These are phyloP conservation scores for Scleroderma bovista DNA, from an alignment of 768 basidiomycete species.

Conservation along the genomic window DNA sequence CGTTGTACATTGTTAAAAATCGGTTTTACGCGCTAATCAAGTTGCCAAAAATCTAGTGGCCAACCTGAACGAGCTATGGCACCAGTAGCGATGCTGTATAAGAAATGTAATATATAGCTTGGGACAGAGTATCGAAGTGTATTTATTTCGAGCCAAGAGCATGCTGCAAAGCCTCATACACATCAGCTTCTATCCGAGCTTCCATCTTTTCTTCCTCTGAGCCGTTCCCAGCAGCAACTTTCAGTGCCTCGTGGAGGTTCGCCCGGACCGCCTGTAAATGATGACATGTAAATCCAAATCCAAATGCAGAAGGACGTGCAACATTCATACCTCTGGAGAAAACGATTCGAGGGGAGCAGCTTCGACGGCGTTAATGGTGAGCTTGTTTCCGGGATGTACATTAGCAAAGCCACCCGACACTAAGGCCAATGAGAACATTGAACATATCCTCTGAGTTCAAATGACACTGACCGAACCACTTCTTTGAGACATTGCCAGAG, in stretches of 20 bases:
- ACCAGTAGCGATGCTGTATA: constrained; percentile 1
- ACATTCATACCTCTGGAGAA: constrained; percentile 69
- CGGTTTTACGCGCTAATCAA: too few species aligned
- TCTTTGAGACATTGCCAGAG: constrained; percentile 69
- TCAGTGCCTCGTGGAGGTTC: constrained; percentile 84
- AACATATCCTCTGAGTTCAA: neutral
- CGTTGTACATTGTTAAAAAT: too few species aligned
- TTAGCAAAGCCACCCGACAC: constrained; percentile 97
- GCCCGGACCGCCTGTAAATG: constrained; percentile 75
- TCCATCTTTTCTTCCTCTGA: constrained; percentile 92
- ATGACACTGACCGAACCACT: constrained; percentile 85
- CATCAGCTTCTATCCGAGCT: constrained; percentile 91
- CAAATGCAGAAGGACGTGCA: neutral
- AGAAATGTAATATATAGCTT: too few species aligned
- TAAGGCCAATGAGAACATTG: constrained; percentile 29
- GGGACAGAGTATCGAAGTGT: neutral
- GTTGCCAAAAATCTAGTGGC: too few species aligned
- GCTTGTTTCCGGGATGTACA: constrained; percentile 93
- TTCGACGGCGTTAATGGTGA: constrained; percentile 97
- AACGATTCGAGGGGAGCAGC: constrained; percentile 89
- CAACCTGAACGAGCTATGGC: too few species aligned
- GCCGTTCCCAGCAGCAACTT: constrained; percentile 74
- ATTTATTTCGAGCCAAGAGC: constrained; percentile 55
- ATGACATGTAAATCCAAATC: constrained; percentile 1
- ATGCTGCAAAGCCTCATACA: constrained; percentile 92